Conservation (phyloP, 139 green algal genomes). For the Medakamo hakoo region DNA sequence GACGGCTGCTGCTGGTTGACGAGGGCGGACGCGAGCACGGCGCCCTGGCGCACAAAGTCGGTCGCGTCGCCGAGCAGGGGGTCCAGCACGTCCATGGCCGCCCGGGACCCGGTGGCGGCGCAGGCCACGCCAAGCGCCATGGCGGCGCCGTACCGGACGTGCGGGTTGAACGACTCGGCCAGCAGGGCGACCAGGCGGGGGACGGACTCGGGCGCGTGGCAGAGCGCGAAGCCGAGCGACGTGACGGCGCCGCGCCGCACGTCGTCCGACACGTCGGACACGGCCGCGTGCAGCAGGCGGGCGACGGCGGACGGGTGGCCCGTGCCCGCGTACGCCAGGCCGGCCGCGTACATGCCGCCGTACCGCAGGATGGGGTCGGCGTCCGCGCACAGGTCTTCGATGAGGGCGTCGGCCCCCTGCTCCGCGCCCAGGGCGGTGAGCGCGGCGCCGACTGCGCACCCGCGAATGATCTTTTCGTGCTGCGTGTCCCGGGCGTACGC, state of each 20-base stretch:
- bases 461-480: slow-evolving; percentile 52
- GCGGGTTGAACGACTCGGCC: slow-evolving; percentile 92
- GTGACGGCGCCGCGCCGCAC: slow-evolving; percentile 78
- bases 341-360: slow-evolving; percentile 83
- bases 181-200: slow-evolving; percentile 83
- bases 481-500: slow-evolving; percentile 91
- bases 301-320: slow-evolving; percentile 88
- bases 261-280: slow-evolving; percentile 89
- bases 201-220: slow-evolving; percentile 68
- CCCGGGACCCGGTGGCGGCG: slow-evolving; percentile 57
- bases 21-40: slow-evolving; percentile 78
- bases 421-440: slow-evolving; percentile 84
- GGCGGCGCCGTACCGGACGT: slow-evolving; percentile 79
- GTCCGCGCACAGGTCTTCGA: slow-evolving; percentile 62
- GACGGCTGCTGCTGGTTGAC: slow-evolving; percentile 80
- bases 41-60: slow-evolving; percentile 90
- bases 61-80: slow-evolving; percentile 62
- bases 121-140: slow-evolving; percentile 93
- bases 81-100: slow-evolving; percentile 73
- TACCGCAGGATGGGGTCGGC: slow-evolving; percentile 47
- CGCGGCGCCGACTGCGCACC: slow-evolving; percentile 68
- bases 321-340: slow-evolving; percentile 88
- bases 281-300: slow-evolving; percentile 91
- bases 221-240: slow-evolving; percentile 89
- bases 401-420: slow-evolving; percentile 78